phyloP scores from a whole-genome alignment of 2,329 filamentous ascomycete species.

The Fusarium circinatum region DNA sequence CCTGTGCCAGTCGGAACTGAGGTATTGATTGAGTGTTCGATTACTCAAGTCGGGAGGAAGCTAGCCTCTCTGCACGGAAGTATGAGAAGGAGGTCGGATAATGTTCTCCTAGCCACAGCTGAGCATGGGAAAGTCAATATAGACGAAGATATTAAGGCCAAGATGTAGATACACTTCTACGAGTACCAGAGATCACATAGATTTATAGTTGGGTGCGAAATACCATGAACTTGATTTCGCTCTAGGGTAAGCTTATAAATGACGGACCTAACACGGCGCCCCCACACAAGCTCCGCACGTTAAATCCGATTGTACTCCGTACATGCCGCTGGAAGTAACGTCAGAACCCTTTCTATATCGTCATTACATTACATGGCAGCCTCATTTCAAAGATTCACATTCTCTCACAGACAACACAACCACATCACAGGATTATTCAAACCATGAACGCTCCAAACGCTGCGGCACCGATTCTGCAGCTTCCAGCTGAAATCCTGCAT shows the following conservation, averaged over 20 bases:
- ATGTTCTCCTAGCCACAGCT: slow-evolving; percentile 64
- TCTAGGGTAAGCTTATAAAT: slow-evolving; percentile 5
- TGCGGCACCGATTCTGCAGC: slow-evolving; percentile 19
- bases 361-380: slow-evolving; percentile 28
- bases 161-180: background rate
- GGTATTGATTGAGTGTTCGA: slow-evolving; percentile 65
- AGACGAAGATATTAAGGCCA: slow-evolving; percentile 56
- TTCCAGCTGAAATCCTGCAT: slow-evolving; percentile 69
- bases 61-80: slow-evolving; percentile 64
- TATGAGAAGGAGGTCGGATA: slow-evolving; percentile 64
- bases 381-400: background rate
- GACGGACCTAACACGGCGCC: background rate
- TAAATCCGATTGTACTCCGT: slow-evolving; percentile 19
- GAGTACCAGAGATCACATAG: background rate
- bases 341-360: slow-evolving; percentile 25
- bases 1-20: slow-evolving; percentile 64
- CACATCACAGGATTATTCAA: background rate
- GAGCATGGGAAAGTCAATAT: slow-evolving; percentile 74
- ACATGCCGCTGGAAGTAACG: background rate
- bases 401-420: background rate
- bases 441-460: slow-evolving; percentile 10
- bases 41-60: slow-evolving; percentile 66
- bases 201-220: background rate
- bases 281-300: slow-evolving; percentile 25
- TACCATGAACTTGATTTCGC: too few species aligned